Evolutionary conservation across 495 filamentous ascomycete genomes (phyloP).

Genomic region (Penicillium desertorum): DNA sequence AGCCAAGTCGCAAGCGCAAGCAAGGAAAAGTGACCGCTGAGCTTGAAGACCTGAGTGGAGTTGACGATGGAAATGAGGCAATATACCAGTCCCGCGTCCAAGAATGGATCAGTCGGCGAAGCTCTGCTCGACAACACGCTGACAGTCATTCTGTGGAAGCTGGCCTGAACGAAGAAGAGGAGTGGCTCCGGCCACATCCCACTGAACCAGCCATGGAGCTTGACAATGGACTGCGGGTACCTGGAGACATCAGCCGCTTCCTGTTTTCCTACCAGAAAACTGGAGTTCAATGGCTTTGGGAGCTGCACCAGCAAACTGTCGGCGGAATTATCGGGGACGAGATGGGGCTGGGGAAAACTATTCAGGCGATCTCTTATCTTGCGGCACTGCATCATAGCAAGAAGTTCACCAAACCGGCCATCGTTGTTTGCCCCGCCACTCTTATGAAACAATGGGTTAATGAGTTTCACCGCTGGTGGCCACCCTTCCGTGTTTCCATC

Average conservation of each 20-base stretch:
- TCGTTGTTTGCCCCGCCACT: constrained; percentile 90
- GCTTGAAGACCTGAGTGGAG: constrained; percentile 65
- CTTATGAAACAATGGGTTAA: constrained; percentile 97
- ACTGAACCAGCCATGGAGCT: constrained; percentile 69
- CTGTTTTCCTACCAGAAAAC: constrained; percentile 96
- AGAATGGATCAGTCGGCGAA: constrained; percentile 70
- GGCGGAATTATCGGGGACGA: constrained; percentile 96
- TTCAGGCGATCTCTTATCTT: constrained; percentile 89
- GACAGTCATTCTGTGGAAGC: constrained; percentile 22
- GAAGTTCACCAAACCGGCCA: constrained; percentile 74
- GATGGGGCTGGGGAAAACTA: constrained; percentile 97
- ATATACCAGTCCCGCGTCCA: constrained; percentile 75
- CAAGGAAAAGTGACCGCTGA: constrained; percentile 45
- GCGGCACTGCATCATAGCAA: constrained; percentile 89
- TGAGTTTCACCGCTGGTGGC: constrained; percentile 98
- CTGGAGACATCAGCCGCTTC: constrained; percentile 86
- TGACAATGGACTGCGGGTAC: constrained; percentile 72
- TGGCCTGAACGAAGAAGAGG: constrained; percentile 47
- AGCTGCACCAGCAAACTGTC: constrained; percentile 82
- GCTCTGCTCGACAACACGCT: constrained; percentile 59
- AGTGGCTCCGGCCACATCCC: constrained; percentile 87
- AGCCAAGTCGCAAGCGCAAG: constrained; percentile 39
- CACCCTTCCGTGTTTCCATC: constrained; percentile 88
- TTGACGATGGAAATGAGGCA: constrained; percentile 90
- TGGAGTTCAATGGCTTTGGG: constrained; percentile 94